These are phyloP conservation scores for Coelastrella sp. DNA, from an alignment of 139 green algal species.

Conservation along the genomic window DNA sequence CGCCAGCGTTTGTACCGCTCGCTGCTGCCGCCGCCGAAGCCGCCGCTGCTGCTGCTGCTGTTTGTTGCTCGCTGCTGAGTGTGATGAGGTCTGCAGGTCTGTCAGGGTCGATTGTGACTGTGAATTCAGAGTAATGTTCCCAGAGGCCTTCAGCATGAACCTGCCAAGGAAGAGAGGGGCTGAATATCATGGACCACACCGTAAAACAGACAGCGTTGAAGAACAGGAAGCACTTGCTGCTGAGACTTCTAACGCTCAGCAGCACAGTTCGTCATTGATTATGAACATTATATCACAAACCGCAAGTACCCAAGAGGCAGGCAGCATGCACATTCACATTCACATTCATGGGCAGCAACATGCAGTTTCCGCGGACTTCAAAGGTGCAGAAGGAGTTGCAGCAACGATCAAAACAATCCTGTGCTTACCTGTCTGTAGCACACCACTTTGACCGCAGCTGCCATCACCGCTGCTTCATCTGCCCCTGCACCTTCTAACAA, in stretches of 20 bases:
- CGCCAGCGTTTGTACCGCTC: neutral
- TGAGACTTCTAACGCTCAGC: too few relatives aligned
- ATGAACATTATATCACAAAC: too few relatives aligned
- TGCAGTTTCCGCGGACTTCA: too few relatives aligned
- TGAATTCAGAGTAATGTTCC: conserved; percentile 63
- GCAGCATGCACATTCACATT: too few relatives aligned
- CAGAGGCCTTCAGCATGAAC: conserved; percentile 43
- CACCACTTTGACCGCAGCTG: neutral
- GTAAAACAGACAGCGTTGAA: conserved; percentile 3
- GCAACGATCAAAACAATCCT: neutral
- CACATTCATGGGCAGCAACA: too few relatives aligned
- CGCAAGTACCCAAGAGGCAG: too few relatives aligned
- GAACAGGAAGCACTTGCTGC: too few relatives aligned
- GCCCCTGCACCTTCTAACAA: conserved; percentile 22
- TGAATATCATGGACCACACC: too few relatives aligned
- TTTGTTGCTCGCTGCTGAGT: conserved; percentile 28
- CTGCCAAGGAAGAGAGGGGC: conserved; percentile 8
- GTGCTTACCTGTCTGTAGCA: conserved; percentile 18
- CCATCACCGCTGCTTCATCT: neutral
- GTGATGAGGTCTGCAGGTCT: conserved; percentile 52
- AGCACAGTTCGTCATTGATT: too few relatives aligned
- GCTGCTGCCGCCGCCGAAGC: conserved; percentile 32
- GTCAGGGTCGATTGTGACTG: conserved; percentile 44
- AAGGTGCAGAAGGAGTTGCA: too few relatives aligned
- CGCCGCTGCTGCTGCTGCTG: conserved; percentile 19